Percentiles rank a stretch among this genome's conserved stretches.
Conservation (phyloP, 352 stramenopile species). For the Pythium rhizo-oryzae region DNA sequence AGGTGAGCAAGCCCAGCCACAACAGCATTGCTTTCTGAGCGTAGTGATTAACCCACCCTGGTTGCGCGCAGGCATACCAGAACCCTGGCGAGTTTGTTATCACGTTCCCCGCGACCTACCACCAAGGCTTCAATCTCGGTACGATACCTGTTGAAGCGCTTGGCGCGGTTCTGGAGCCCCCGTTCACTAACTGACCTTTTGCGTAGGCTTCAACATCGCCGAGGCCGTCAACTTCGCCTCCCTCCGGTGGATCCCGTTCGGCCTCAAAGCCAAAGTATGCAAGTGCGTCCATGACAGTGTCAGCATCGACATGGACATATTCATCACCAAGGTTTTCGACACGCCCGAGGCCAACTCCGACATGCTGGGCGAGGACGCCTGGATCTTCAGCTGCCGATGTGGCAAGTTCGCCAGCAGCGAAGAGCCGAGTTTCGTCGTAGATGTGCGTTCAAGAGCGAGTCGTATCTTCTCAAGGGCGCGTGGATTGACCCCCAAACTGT, state of each 20-base stretch:
- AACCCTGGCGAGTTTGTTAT: slow-evolving; percentile 92
- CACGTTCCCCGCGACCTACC: slow-evolving; percentile 90
- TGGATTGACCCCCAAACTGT: too few relatives aligned
- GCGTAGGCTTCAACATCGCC: slow-evolving; percentile 89
- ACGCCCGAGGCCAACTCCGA: slow-evolving; percentile 32
- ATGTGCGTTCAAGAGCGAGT: slow-evolving; percentile 36
- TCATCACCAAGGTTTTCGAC: slow-evolving; percentile 73
- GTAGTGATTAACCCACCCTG: neutral
- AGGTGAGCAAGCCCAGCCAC: slow-evolving; percentile 22
- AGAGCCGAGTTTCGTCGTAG: slow-evolving; percentile 45
- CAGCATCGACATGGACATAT: slow-evolving; percentile 85
- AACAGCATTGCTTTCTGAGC: neutral
- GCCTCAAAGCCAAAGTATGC: slow-evolving; percentile 85
- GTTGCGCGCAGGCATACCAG: slow-evolving; percentile 58
- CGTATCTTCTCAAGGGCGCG: neutral
- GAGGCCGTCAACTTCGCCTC: slow-evolving; percentile 92
- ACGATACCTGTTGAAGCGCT: neutral
- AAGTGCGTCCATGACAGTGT: slow-evolving; percentile 85
- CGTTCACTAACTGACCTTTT: neutral
- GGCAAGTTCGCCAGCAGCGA: slow-evolving; percentile 69
- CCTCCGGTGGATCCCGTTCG: slow-evolving; percentile 81
- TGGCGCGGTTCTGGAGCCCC: neutral
- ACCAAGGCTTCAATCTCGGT: slow-evolving; percentile 91
- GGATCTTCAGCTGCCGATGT: slow-evolving; percentile 78
- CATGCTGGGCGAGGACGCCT: slow-evolving; percentile 55